A percentile compares a stretch with the other conserved stretches of the same genome.
These are phyloP conservation scores for Trypethelium eluteriae DNA, from an alignment of 495 filamentous ascomycete genomes.

Conservation along the genomic window DNA sequence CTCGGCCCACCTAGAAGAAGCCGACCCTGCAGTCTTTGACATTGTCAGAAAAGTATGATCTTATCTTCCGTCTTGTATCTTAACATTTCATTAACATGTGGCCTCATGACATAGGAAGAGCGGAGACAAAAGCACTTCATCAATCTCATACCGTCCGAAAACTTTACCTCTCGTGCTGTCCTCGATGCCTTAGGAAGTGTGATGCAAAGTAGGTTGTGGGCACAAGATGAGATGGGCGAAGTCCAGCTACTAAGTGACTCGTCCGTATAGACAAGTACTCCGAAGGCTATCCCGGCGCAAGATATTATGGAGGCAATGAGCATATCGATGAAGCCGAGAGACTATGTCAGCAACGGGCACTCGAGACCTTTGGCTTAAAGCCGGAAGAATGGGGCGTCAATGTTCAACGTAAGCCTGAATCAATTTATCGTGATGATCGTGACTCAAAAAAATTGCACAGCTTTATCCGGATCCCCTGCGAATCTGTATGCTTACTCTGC, in stretches of 20 bases:
- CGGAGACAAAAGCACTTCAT: slow-evolving; percentile 92
- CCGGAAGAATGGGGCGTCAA: slow-evolving; percentile 95
- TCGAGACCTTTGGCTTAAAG: slow-evolving; percentile 76
- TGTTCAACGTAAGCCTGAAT: slow-evolving; percentile 66
- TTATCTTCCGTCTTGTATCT: slow-evolving; percentile 6
- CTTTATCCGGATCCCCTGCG: slow-evolving; percentile 89
- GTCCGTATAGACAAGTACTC: slow-evolving; percentile 82
- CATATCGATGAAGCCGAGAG: slow-evolving; percentile 86
- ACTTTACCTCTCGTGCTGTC: slow-evolving; percentile 96
- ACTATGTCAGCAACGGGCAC: slow-evolving; percentile 79
- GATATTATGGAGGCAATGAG: slow-evolving; percentile 97
- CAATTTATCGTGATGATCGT: neutral
- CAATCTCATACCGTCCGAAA: slow-evolving; percentile 97
- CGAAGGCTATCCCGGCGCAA: slow-evolving; percentile 91
- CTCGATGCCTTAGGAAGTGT: slow-evolving; percentile 93
- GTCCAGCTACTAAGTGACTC: slow-evolving; percentile 1
- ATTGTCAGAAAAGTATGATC: slow-evolving; percentile 80
- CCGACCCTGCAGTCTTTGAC: slow-evolving; percentile 75
- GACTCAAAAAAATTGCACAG: slow-evolving; percentile 42
- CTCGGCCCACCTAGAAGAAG: slow-evolving; percentile 65
- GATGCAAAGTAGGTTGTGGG: slow-evolving; percentile 74
- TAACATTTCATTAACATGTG: neutral
- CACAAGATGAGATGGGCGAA: slow-evolving; percentile 18
- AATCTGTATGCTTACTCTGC: slow-evolving; percentile 96
- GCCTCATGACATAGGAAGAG: slow-evolving; percentile 62